phyloP scores from a whole-genome alignment of 2,329 filamentous ascomycete genomes.

The Keithomyces neogunnii region DNA sequence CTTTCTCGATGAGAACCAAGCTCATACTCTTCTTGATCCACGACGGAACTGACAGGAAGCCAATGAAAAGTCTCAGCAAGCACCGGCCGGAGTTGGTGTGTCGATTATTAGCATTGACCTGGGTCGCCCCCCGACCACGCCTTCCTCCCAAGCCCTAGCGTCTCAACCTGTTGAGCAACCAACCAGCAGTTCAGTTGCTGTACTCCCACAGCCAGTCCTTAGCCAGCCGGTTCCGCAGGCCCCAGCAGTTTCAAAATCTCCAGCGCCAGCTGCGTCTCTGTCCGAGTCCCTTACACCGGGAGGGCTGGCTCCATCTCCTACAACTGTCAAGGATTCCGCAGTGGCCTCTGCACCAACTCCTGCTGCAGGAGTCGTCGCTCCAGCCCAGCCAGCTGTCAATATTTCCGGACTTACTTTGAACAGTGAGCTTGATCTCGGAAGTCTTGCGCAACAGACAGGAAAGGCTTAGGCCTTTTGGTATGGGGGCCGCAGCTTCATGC shows the following conservation, averaged over 20 bases:
- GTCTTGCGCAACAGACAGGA: slow-evolving; percentile 16
- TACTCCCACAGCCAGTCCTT: no score
- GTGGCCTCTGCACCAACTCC: slow-evolving; percentile 4
- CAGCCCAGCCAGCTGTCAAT: slow-evolving; percentile 22
- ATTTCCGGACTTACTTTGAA: slow-evolving; percentile 32
- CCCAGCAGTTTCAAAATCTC: neutral
- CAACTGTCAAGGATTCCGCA: slow-evolving; percentile 5
- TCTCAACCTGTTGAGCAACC: neutral
- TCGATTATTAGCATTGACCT: neutral
- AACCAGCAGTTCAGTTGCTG: neutral
- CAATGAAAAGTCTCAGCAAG: slow-evolving; percentile 19
- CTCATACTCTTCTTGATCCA: neutral
- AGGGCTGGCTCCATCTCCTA: neutral
- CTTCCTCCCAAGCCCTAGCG: neutral
- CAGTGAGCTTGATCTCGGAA: slow-evolving; percentile 36
- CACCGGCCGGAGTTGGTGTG: neutral
- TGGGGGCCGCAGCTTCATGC: neutral
- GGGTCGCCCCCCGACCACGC: neutral
- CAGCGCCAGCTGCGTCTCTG: neutral
- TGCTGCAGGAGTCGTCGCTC: slow-evolving; percentile 10
- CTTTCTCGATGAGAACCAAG: neutral
- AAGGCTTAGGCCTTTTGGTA: neutral
- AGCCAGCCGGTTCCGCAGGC: no score
- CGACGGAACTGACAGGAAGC: neutral
- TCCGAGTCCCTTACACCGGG: slow-evolving; percentile 1